phyloP scores from a whole-genome alignment of 2,329 filamentous ascomycete species.

The Aaosphaeria pasadenensis region DNA sequence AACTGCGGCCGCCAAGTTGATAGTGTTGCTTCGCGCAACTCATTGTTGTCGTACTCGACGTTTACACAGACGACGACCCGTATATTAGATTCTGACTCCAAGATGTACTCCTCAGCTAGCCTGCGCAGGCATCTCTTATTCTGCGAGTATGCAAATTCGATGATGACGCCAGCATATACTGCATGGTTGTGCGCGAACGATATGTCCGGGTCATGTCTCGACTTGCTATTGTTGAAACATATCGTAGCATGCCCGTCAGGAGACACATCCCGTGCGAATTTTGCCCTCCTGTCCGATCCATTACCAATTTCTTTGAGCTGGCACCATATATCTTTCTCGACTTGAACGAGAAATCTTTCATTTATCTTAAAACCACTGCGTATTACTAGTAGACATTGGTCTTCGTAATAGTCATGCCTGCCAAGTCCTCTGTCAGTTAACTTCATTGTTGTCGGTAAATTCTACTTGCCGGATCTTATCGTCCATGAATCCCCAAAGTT shows the following conservation, averaged over 20 bases:
- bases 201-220: constrained; percentile 1
- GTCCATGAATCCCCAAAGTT: background rate
- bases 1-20: constrained; percentile 10
- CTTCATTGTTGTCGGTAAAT: background rate
- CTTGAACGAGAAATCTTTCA: constrained; percentile 1
- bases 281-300: constrained; percentile 2
- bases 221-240: background rate
- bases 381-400: constrained; percentile 1
- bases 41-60: constrained; percentile 12
- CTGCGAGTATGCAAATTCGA: constrained; percentile 17
- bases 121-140: constrained; percentile 9
- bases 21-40: constrained; percentile 11
- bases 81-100: constrained; percentile 7
- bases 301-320: constrained; percentile 1
- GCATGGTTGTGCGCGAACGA: constrained; percentile 19
- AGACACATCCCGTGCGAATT: background rate
- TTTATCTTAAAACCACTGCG: constrained; percentile 1
- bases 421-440: background rate
- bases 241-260: background rate
- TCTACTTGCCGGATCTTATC: constrained; percentile 1
- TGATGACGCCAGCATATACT: constrained; percentile 18
- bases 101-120: constrained; percentile 16
- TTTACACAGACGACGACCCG: constrained; percentile 11
- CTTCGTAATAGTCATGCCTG: constrained; percentile 2
- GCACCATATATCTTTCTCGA: constrained; percentile 1